A percentile compares a stretch with the other conserved stretches of the same genome.
Evolutionary conservation across 257 asterid genomes (phyloP).

Genomic region (Nicotiana paniculata): DNA sequence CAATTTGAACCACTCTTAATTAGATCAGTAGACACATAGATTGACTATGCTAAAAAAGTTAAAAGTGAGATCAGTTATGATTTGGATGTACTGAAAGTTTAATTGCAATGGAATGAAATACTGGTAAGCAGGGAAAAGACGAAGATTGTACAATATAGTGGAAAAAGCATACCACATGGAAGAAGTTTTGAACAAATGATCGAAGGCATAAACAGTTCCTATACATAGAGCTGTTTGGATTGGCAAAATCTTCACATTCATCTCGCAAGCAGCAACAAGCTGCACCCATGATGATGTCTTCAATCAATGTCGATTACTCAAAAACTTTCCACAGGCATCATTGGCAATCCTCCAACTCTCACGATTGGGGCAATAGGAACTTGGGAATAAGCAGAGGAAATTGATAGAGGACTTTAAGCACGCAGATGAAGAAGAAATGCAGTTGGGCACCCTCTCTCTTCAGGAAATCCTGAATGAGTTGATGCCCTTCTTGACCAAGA

Average conservation of each 20-base stretch:
- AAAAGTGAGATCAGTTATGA: background rate
- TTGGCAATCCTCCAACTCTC: background rate
- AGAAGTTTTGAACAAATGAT: conserved; percentile 50
- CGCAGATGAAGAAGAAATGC: background rate
- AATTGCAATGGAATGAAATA: background rate
- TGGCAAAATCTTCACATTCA: conserved; percentile 61
- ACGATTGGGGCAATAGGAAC: background rate
- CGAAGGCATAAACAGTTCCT: conserved; percentile 65
- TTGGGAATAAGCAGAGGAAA: background rate
- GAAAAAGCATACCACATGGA: conserved; percentile 46
- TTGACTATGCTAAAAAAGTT: background rate
- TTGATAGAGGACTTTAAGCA: background rate
- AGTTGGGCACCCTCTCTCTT: background rate
- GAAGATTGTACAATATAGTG: background rate
- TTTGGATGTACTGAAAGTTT: background rate
- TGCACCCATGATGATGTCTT: conserved; percentile 60
- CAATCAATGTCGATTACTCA: background rate
- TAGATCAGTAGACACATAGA: background rate
- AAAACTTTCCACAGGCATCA: background rate
- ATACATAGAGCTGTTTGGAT: conserved; percentile 55
- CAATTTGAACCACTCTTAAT: background rate
- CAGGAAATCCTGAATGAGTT: conserved; percentile 4
- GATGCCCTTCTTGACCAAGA: background rate
- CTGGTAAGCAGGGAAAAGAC: background rate
- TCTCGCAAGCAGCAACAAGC: conserved; percentile 75